A percentile compares a stretch with the other conserved stretches of the same genome.
Evolutionary conservation across 1,284 basidiomycete species (phyloP).

Genomic region (Microbotryomycetes sp.): DNA sequence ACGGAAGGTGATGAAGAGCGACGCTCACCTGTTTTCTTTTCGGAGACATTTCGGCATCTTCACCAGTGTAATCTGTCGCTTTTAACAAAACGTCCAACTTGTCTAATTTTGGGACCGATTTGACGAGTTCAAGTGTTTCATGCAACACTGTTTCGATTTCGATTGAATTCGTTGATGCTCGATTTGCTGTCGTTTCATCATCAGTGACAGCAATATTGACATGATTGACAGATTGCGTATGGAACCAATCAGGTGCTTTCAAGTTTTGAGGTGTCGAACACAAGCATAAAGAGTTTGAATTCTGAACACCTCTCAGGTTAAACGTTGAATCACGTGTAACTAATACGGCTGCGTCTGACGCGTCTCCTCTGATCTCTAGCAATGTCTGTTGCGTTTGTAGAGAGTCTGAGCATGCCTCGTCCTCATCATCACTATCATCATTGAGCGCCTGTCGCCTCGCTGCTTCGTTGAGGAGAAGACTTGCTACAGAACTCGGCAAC

Average conservation of each 20-base stretch:
- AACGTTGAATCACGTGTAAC: slow-evolving; percentile 76
- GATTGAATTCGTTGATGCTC: slow-evolving; percentile 1
- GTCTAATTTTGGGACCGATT: slow-evolving; percentile 28
- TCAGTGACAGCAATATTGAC: slow-evolving; percentile 4
- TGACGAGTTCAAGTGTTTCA: slow-evolving; percentile 36
- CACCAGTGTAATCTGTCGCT: slow-evolving; percentile 21
- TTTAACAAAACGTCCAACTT: slow-evolving; percentile 17
- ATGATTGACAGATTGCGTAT: slow-evolving; percentile 34
- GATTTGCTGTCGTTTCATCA: slow-evolving; percentile 5
- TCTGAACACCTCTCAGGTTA: slow-evolving; percentile 65
- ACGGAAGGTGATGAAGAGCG: too few species aligned
- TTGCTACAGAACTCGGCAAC: background rate
- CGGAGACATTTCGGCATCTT: slow-evolving; percentile 1
- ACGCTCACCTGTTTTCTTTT: background rate
- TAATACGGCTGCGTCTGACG: slow-evolving; percentile 76
- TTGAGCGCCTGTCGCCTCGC: too few species aligned
- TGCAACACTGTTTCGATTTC: slow-evolving; percentile 32
- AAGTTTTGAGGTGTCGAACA: slow-evolving; percentile 10
- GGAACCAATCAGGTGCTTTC: background rate
- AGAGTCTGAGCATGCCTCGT: too few species aligned
- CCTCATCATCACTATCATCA: background rate
- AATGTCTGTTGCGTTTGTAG: too few species aligned
- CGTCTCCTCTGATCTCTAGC: slow-evolving; percentile 62
- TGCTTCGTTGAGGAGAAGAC: background rate
- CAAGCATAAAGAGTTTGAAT: slow-evolving; percentile 78